phyloP scores from a whole-genome alignment of 2,329 filamentous ascomycete species.

The Hypomyces rosellus region DNA sequence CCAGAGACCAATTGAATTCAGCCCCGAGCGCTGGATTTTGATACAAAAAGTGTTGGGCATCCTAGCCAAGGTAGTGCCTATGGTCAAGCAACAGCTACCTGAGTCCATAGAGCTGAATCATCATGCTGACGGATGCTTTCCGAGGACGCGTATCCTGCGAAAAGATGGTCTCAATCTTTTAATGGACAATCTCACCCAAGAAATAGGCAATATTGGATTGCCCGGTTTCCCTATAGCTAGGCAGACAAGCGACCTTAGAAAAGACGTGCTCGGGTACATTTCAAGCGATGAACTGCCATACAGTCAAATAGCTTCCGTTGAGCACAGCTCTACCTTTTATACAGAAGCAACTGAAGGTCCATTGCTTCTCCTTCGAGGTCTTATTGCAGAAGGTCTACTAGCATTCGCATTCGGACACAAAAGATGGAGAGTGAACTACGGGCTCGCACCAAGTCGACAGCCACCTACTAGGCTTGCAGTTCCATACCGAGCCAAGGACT shows the following conservation, averaged over 20 bases:
- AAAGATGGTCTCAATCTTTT: conserved; percentile 24
- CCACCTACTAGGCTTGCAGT: conserved; percentile 46
- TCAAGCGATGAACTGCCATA: conserved; percentile 22
- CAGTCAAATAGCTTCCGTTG: conserved; percentile 28
- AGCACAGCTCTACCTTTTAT: conserved; percentile 31
- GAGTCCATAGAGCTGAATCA: conserved; percentile 37
- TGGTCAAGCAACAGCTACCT: conserved; percentile 26
- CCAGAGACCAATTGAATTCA: conserved; percentile 42
- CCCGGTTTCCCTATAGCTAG: conserved; percentile 35
- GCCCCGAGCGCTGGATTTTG: conserved; percentile 37
- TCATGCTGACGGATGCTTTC: conserved; percentile 32
- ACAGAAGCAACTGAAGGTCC: conserved; percentile 23
- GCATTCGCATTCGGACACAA: conserved; percentile 49
- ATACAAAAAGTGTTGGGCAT: conserved; percentile 47
- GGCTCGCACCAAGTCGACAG: conserved; percentile 38
- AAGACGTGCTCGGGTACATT: conserved; percentile 39
- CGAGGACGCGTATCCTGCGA: conserved; percentile 42
- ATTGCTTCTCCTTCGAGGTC: conserved; percentile 46
- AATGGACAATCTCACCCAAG: conserved; percentile 25
- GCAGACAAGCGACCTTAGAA: conserved; percentile 21
- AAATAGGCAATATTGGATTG: conserved; percentile 39
- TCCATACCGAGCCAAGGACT: conserved; percentile 55
- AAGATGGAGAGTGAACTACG: conserved; percentile 61
- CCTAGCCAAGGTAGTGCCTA: conserved; percentile 25
- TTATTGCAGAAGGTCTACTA: conserved; percentile 51